Evolutionary conservation across 805 yeast species (phyloP).

Genomic region (Ogataea paraovalis): DNA sequence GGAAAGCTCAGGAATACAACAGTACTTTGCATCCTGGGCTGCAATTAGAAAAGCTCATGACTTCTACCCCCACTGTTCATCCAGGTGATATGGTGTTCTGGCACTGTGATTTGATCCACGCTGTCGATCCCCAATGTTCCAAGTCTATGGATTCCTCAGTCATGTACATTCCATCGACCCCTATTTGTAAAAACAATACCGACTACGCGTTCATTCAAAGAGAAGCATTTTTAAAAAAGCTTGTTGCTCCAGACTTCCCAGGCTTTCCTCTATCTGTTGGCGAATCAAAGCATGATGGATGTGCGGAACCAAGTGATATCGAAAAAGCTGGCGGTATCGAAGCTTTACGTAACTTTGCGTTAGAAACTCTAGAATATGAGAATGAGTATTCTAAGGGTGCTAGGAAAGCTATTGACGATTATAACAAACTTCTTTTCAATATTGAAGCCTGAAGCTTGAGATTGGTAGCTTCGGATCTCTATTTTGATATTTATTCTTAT

Average conservation of each 20-base stretch:
- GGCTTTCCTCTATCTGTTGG: conserved; percentile 24
- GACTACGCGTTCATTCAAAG: conserved; percentile 21
- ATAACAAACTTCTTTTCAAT: conserved; percentile 8
- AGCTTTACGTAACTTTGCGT: conserved; percentile 20
- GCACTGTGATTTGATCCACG: conserved; percentile 41
- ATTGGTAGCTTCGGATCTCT: neutral
- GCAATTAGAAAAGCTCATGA: conserved; percentile 29
- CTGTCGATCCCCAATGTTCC: conserved; percentile 35
- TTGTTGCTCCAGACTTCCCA: conserved; percentile 28
- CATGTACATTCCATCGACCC: conserved; percentile 35
- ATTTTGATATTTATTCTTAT: neutral
- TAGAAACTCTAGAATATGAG: conserved; percentile 15
- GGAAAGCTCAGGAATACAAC: conserved; percentile 33
- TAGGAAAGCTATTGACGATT: conserved; percentile 5
- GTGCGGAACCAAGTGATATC: conserved; percentile 21
- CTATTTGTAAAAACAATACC: conserved; percentile 21
- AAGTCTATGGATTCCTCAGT: conserved; percentile 37
- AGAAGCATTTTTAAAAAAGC: conserved; percentile 20
- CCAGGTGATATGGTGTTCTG: conserved; percentile 37
- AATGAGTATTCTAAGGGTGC: conserved; percentile 10
- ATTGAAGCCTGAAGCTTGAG: neutral
- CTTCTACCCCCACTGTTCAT: conserved; percentile 34
- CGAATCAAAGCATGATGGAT: conserved; percentile 22
- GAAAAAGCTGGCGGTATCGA: conserved; percentile 16
- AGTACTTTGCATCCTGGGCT: conserved; percentile 34